These are phyloP conservation scores for Aspergillus brasiliensis DNA, from an alignment of 2,329 filamentous ascomycete genomes.

Conservation along the genomic window DNA sequence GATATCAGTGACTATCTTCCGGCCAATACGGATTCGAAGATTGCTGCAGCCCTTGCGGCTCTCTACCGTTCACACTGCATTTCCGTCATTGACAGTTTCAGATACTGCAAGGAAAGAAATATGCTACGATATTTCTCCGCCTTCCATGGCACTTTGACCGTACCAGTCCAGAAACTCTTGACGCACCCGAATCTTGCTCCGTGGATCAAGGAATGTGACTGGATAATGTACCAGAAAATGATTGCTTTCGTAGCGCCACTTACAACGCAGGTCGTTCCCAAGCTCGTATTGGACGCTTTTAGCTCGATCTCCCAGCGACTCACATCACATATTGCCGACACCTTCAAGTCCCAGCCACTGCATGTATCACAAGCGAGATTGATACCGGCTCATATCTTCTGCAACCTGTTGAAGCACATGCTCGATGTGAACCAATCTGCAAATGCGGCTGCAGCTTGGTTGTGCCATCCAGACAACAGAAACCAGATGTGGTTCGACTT, in stretches of 20 bases:
- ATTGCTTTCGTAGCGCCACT: constrained; percentile 87
- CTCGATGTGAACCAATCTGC: constrained; percentile 90
- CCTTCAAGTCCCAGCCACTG: constrained; percentile 79
- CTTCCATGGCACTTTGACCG: constrained; percentile 93
- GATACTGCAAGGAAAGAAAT: constrained; percentile 94
- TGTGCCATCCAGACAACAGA: constrained; percentile 84
- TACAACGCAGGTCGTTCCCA: constrained; percentile 87
- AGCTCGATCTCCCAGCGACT: constrained; percentile 82
- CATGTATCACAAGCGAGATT: constrained; percentile 88
- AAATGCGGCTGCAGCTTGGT: constrained; percentile 89
- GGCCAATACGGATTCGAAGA: constrained; percentile 77
- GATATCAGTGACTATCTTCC: constrained; percentile 81
- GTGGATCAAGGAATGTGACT: constrained; percentile 96
- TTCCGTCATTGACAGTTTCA: constrained; percentile 90
- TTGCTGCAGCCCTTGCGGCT: constrained; percentile 80
- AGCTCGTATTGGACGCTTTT: constrained; percentile 81
- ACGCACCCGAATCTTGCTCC: constrained; percentile 76
- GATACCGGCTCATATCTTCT: constrained; percentile 85
- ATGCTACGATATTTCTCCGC: constrained; percentile 94
- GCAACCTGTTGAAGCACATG: constrained; percentile 80
- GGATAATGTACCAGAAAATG: constrained; percentile 95
- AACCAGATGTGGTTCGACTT: constrained; percentile 96
- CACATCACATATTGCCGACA: constrained; percentile 77
- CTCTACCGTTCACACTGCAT: constrained; percentile 94
- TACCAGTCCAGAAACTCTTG: constrained; percentile 92